Evolutionary conservation across 139 green algal genomes (phyloP).

Genomic region (Chlorella ohadii): DNA sequence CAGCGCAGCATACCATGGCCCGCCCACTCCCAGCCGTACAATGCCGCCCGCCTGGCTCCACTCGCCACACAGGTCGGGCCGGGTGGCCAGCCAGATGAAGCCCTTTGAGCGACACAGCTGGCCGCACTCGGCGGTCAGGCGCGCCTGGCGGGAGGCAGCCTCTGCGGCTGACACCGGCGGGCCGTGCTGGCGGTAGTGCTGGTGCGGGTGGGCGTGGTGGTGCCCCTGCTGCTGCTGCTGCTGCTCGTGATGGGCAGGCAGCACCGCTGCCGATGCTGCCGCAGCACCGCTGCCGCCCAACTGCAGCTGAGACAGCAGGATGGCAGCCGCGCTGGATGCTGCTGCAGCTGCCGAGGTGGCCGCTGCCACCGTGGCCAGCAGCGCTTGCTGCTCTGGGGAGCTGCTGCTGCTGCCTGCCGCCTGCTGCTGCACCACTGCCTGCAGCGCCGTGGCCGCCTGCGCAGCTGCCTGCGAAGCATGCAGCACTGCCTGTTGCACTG

Average conservation of each 20-base stretch:
- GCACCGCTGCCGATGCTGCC: not conserved
- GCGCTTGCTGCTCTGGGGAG: not conserved
- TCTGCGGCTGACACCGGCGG: not conserved
- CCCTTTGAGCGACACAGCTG: slow-evolving; percentile 79
- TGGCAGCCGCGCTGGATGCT: not conserved
- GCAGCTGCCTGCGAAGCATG: slow-evolving; percentile 14
- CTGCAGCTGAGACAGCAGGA: slow-evolving; percentile 35
- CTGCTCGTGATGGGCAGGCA: not conserved
- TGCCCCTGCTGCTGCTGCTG: not conserved
- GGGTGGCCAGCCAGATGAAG: slow-evolving; percentile 74
- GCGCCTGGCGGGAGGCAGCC: not conserved
- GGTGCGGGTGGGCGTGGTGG: not conserved
- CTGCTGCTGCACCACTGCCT: slow-evolving; percentile 32
- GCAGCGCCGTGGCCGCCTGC: slow-evolving; percentile 22
- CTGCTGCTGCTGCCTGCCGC: slow-evolving; percentile 10
- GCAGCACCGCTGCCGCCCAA: not conserved
- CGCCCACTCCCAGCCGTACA: slow-evolving; percentile 66
- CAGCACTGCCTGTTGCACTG: slow-evolving; percentile 7
- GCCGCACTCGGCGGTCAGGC: slow-evolving; percentile 38
- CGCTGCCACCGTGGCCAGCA: slow-evolving; percentile 32
- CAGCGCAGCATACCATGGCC: slow-evolving; percentile 73
- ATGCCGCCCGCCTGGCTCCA: slow-evolving; percentile 70
- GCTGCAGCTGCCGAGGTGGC: slow-evolving; percentile 34
- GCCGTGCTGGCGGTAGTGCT: not conserved
- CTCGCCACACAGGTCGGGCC: slow-evolving; percentile 65